Evolutionary conservation across 2,329 filamentous ascomycete genomes (phyloP).

Genomic region (Zymoseptoria tritici): DNA sequence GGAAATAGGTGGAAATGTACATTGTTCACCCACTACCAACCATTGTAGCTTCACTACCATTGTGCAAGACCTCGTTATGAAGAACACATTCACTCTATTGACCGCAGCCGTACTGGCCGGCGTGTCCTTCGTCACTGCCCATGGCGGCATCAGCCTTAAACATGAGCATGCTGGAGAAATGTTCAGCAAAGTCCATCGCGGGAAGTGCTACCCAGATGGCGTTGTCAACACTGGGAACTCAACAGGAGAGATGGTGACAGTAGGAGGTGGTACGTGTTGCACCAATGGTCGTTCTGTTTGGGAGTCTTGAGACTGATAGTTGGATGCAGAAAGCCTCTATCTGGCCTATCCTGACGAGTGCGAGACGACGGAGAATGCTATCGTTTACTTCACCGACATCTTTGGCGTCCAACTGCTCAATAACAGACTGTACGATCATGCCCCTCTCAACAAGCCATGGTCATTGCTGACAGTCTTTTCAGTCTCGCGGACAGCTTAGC

Average conservation of each 20-base stretch:
- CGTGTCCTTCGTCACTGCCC: slow-evolving; percentile 5
- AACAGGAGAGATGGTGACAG: slow-evolving; percentile 8
- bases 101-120: slow-evolving; percentile 7
- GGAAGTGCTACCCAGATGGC: slow-evolving; percentile 8
- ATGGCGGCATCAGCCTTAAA: slow-evolving; percentile 12
- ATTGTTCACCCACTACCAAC: too few species aligned
- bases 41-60: too few species aligned
- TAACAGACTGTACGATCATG: slow-evolving; percentile 24
- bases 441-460: too few species aligned
- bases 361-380: slow-evolving; percentile 15
- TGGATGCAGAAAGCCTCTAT: slow-evolving; percentile 16
- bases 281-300: neutral
- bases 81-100: neutral
- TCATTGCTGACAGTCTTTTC: neutral
- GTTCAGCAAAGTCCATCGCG: slow-evolving; percentile 7
- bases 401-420: slow-evolving; percentile 28
- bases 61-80: neutral
- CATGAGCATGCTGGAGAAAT: slow-evolving; percentile 18
- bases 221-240: slow-evolving; percentile 14
- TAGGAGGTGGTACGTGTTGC: slow-evolving; percentile 10
- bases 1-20: too few species aligned
- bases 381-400: slow-evolving; percentile 30
- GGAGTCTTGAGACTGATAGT: neutral
- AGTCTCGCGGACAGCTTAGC: slow-evolving; percentile 31
- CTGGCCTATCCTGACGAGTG: slow-evolving; percentile 11